Evolutionary conservation across 2,329 filamentous ascomycete species (phyloP), one percentile per base, ranked within the genome.

Genomic region (Clarireedia monteithiana): DNA sequence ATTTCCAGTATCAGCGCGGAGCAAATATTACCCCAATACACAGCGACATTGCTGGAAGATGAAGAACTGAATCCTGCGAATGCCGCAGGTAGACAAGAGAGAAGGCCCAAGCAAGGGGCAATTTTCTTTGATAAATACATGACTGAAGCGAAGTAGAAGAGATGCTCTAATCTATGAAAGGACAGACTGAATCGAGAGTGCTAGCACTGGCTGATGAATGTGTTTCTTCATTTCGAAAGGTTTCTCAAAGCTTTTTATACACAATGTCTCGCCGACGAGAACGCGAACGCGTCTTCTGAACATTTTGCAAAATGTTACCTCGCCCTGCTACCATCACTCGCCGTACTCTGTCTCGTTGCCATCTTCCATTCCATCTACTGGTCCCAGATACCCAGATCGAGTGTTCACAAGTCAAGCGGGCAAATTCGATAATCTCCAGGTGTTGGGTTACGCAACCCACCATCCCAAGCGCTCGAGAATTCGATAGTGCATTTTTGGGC

Each of bases 11-110:
- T 6, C 17, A 7, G 14, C n/a, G 9, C 15, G 15, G 17, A 2
- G 39, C 15, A 12, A 26, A 7, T 30, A 69, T 63, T 69, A 73
- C 83, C 85, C 84, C 84, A 88, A 68, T 88, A 88, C 1, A 86
- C 74, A 26, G 79, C 83, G 53, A 88, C 66, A 63, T 86, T 87
- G 50, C 68, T 73, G 2, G 66, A 63, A 1, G 75, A 74, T n/a
- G 64, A 65, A 4, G 77, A 58, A 58, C 76, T 70, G 62, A 81
- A 69, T 24, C 68, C 70, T 15, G 73, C 74, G 60, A 69, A 64
- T 10, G 64, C 69, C 52, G 63, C 62, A 38, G 68, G 62, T 36
- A 73, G 44, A 46, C 63, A 64, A 42, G 68, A 66, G 34, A 70
- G 48, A 55, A 70, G 61, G 40, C 66, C 61, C 3, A 66, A 59